phyloP scores from a whole-genome alignment of 176 grass and related monocot species.

The Cenchrus fungigraminus region DNA sequence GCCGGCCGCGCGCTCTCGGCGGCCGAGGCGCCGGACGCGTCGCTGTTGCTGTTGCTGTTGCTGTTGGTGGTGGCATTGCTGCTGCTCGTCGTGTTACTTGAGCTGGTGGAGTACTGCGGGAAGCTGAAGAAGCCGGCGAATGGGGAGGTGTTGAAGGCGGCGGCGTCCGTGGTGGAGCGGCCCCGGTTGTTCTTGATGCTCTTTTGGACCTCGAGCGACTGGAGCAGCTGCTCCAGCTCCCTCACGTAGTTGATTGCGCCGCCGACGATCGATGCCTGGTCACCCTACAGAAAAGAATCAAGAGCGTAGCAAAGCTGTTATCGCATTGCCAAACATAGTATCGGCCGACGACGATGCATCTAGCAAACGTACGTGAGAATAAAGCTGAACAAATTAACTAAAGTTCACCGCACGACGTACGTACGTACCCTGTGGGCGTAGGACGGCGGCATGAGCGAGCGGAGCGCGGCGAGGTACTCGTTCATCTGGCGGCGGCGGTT shows the following conservation, averaged over 20 bases:
- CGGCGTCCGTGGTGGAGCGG: not conserved
- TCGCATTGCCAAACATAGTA: not conserved
- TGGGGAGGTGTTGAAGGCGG: conserved; percentile 17
- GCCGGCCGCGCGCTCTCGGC: not conserved
- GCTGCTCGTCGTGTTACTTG: not conserved
- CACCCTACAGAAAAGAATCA: conserved; percentile 47
- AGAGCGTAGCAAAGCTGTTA: not conserved
- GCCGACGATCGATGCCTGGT: conserved; percentile 94
- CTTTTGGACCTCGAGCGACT: conserved; percentile 78
- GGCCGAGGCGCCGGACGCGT: not conserved
- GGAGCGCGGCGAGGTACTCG: conserved; percentile 94
- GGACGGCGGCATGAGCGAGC: conserved; percentile 85
- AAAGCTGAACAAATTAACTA: not conserved
- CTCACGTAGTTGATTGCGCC: conserved; percentile 96
- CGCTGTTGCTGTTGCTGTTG: conserved; percentile 7
- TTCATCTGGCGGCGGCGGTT: conserved; percentile 97
- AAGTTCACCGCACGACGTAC: not conserved
- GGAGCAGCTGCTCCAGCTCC: conserved; percentile 84
- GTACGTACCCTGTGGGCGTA: conserved; percentile 83
- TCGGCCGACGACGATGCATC: not conserved
- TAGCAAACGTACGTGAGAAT: not conserved
- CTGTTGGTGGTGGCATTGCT: not conserved
- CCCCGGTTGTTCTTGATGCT: conserved; percentile 41
- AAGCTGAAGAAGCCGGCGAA: conserved; percentile 87
- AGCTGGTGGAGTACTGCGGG: conserved; percentile 65